These are phyloP conservation scores for Penicillium coffeae DNA, from an alignment of 495 filamentous ascomycete species.

Conservation along the genomic window DNA sequence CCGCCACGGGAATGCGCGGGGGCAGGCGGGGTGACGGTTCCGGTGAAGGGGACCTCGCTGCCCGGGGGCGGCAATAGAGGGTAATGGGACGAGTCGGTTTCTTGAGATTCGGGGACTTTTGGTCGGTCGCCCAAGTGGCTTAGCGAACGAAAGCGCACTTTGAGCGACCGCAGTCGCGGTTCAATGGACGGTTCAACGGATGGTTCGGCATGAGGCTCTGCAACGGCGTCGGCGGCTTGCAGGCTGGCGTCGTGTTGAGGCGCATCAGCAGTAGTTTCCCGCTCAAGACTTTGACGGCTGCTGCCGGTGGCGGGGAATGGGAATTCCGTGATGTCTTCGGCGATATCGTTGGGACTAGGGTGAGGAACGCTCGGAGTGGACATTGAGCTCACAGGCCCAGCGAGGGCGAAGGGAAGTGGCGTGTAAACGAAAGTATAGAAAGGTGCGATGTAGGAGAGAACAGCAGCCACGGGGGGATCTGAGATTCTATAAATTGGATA, in stretches of 20 bases:
- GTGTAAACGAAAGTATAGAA: constrained; percentile 6
- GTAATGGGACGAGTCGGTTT: constrained; percentile 6
- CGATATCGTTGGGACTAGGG: constrained; percentile 24
- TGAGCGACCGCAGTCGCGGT: constrained; percentile 13
- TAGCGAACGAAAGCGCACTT: constrained; percentile 25
- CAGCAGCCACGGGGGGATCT: background rate
- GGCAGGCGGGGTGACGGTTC: constrained; percentile 28
- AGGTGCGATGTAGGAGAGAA: background rate
- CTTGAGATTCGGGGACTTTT: constrained; percentile 2
- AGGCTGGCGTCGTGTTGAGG: constrained; percentile 14
- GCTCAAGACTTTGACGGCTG: constrained; percentile 15
- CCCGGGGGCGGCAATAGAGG: constrained; percentile 20
- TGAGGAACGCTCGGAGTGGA: constrained; percentile 19
- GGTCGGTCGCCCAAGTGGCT: constrained; percentile 13
- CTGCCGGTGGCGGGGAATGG: constrained; percentile 13
- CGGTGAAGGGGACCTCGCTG: constrained; percentile 11
- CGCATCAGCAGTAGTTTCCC: constrained; percentile 15
- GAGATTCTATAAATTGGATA: background rate
- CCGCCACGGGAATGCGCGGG: constrained; percentile 20
- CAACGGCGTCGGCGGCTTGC: constrained; percentile 3
- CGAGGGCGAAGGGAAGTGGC: background rate
- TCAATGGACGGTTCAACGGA: background rate
- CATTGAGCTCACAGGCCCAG: constrained; percentile 9
- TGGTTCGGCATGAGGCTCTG: background rate
- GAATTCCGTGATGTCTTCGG: constrained; percentile 23